A percentile compares a stretch with the other conserved stretches of the same genome.
These are phyloP conservation scores for Kwoniella sp. DNA, from an alignment of 768 basidiomycete species.

Conservation along the genomic window DNA sequence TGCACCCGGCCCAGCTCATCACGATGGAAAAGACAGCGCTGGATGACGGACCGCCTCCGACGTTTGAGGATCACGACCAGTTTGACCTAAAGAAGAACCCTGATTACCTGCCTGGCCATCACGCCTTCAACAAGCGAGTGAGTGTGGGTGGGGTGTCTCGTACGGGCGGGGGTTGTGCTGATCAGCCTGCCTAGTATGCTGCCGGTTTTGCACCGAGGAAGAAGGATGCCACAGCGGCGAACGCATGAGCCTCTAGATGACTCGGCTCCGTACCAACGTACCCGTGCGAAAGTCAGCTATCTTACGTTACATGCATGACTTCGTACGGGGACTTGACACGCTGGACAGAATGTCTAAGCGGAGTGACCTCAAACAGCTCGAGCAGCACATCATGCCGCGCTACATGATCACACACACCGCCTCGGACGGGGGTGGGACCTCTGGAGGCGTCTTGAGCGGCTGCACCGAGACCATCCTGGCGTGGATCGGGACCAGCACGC, in stretches of 20 bases:
- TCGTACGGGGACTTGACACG: no score
- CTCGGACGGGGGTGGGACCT: conserved; percentile 5
- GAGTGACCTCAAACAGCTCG: no score
- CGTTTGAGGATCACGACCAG: conserved; percentile 29
- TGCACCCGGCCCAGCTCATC: conserved; percentile 83
- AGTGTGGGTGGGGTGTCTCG: no score
- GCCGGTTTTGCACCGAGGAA: conserved; percentile 5
- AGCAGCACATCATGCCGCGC: no score
- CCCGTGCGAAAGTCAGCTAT: no score
- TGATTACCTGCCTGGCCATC: conserved; percentile 67
- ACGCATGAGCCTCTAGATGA: no score
- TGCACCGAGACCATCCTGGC: conserved; percentile 43
- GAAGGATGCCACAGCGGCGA: neutral
- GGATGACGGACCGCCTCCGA: conserved; percentile 35
- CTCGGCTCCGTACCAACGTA: no score
- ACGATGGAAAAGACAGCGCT: conserved; percentile 68
- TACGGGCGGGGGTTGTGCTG: no score
- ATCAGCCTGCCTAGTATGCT: conserved; percentile 2
- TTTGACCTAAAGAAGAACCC: conserved; percentile 44
- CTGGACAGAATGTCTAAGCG: no score
- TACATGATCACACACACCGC: conserved; percentile 33
- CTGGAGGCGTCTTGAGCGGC: conserved; percentile 25
- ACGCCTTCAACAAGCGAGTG: conserved; percentile 72
- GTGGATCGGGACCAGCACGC: conserved; percentile 43
- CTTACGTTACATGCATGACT: no score